Percentiles rank a stretch among this genome's conserved stretches.
Evolutionary conservation across 352 stramenopile genomes (phyloP).

Genomic region (Globisporangium nagaii): DNA sequence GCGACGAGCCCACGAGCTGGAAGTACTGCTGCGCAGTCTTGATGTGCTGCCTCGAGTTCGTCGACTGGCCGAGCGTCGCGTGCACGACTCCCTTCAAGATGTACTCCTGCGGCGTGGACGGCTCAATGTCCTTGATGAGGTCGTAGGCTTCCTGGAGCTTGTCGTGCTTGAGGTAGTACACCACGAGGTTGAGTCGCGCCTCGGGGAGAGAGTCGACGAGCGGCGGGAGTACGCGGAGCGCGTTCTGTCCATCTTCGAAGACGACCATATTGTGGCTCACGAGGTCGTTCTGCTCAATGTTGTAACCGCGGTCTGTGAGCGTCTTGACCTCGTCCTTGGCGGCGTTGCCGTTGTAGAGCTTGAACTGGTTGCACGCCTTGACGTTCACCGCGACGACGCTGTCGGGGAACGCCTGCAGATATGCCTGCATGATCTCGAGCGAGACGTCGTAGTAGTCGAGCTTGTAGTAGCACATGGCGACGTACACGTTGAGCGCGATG

Average conservation of each 20-base stretch:
- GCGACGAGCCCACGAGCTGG: constrained; percentile 90
- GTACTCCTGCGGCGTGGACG: constrained; percentile 91
- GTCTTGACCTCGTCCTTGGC: constrained; percentile 93
- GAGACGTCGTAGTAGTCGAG: constrained; percentile 97
- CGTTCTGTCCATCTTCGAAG: constrained; percentile 92
- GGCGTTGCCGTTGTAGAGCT: constrained; percentile 94
- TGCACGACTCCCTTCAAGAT: constrained; percentile 91
- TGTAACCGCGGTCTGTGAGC: constrained; percentile 86
- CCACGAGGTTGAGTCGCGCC: constrained; percentile 94
- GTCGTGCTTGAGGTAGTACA: constrained; percentile 90
- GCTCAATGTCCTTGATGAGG: constrained; percentile 93
- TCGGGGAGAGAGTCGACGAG: constrained; percentile 92
- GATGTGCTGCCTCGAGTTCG: constrained; percentile 86
- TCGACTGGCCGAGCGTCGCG: constrained; percentile 86
- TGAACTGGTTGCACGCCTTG: constrained; percentile 97
- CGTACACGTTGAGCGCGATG: constrained; percentile 96
- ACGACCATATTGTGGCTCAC: constrained; percentile 96
- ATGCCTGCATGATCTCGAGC: constrained; percentile 95
- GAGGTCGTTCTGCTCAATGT: constrained; percentile 90
- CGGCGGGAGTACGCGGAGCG: constrained; percentile 89
- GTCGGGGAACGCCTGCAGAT: constrained; percentile 90
- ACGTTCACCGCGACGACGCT: constrained; percentile 93
- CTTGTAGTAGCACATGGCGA: constrained; percentile 99
- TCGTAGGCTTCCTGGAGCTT: constrained; percentile 93
- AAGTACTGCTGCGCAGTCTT: constrained; percentile 94